Conservation (phyloP, 805 yeast genomes). For the Lachancea kluyveri region DNA sequence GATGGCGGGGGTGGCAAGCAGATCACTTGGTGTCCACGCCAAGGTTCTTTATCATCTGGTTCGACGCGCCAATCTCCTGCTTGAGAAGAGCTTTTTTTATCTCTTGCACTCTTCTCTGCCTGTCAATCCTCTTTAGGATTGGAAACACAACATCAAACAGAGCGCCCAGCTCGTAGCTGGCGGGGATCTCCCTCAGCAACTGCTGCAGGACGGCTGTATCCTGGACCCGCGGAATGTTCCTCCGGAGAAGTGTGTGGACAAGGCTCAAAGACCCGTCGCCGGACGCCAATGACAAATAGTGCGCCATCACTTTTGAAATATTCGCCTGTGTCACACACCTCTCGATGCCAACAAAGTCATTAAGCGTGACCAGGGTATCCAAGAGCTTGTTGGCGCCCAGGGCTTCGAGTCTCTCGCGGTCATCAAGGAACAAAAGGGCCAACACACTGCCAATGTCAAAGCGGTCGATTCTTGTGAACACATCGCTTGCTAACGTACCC, state of each 20-base stretch:
- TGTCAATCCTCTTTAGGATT: constrained; percentile 11
- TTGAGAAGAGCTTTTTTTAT: constrained; percentile 21
- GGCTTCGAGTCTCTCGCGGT: constrained; percentile 2
- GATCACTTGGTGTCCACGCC: too few relatives aligned
- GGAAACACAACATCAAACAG: constrained; percentile 13
- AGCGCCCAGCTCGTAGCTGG: constrained; percentile 9
- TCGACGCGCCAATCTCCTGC: constrained; percentile 1
- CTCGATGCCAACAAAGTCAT: constrained; percentile 25
- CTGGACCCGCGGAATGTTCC: too few relatives aligned
- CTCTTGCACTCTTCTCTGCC: constrained; percentile 7
- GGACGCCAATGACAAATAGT: constrained; percentile 12
- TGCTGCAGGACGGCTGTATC: too few relatives aligned
- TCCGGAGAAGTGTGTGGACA: constrained; percentile 12
- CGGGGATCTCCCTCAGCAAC: constrained; percentile 17
- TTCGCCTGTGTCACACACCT: constrained; percentile 7
- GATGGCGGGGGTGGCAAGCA: too few relatives aligned
- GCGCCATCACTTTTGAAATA: constrained; percentile 14
- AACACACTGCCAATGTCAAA: constrained; percentile 19
- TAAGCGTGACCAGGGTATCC: constrained; percentile 14
- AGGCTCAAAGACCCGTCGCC: constrained; percentile 9
- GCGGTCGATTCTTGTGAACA: constrained; percentile 4
- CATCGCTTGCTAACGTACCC: neutral
- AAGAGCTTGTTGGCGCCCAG: constrained; percentile 10
- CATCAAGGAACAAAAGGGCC: constrained; percentile 9
- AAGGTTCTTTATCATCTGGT: too few relatives aligned